Evolutionary conservation across 192 early-diverging fungal species (phyloP).

Genomic region (Piromyces sp.): DNA sequence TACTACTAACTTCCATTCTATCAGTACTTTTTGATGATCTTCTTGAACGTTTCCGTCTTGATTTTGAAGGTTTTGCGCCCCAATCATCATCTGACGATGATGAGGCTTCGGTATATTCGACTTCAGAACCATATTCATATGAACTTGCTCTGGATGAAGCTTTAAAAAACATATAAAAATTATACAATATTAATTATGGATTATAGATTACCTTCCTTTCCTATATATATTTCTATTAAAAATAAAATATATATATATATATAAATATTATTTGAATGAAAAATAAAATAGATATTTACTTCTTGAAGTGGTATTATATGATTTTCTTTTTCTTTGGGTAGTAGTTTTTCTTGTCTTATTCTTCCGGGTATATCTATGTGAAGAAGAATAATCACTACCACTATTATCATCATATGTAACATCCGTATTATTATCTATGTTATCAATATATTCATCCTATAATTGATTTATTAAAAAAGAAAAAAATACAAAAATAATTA

Average conservation of each 20-base stretch:
- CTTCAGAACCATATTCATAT: background rate
- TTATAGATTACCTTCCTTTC: too few species aligned
- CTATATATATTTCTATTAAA: too few species aligned
- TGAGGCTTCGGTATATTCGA: background rate
- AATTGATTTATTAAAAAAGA: background rate
- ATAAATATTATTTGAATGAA: conserved; percentile 11
- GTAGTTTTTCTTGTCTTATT: conserved; percentile 12
- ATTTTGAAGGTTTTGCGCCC: background rate
- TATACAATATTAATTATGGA: too few species aligned
- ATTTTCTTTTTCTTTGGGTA: conserved; percentile 4
- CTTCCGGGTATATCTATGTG: conserved; percentile 9
- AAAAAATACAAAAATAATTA: too few species aligned
- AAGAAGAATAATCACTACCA: conserved; percentile 5
- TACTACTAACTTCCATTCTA: background rate
- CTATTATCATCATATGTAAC: conserved; percentile 1
- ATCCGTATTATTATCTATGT: conserved; percentile 2
- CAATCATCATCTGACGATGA: background rate
- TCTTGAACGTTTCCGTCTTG: background rate
- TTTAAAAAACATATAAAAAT: background rate
- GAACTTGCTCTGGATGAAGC: background rate
- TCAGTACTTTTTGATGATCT: background rate
- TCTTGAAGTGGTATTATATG: background rate
- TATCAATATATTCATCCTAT: conserved; percentile 7
- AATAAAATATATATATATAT: conserved; percentile 23
- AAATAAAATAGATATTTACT: background rate